These are phyloP conservation scores for Volvox carteri DNA, from an alignment of 163 green algal genomes.

Conservation along the genomic window DNA sequence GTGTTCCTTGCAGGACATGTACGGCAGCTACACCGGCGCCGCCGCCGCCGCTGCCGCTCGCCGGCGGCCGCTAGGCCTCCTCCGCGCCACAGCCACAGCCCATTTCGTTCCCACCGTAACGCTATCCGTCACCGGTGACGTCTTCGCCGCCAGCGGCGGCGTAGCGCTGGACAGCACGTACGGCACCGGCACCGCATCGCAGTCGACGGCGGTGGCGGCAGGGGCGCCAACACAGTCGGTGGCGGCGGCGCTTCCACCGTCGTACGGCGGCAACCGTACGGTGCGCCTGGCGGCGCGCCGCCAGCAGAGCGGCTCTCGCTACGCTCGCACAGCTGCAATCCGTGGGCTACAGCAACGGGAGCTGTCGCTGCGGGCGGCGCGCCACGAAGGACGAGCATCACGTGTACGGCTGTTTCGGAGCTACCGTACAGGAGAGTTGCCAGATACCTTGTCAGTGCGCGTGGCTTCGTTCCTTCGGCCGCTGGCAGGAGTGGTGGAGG, in stretches of 20 bases:
- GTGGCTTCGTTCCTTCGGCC: slow-evolving; percentile 27
- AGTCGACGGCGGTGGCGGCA: background rate
- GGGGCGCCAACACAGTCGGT: background rate
- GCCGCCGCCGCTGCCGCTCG: background rate
- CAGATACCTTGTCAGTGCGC: slow-evolving; percentile 6
- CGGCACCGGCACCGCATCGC: background rate
- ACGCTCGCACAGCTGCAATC: slow-evolving; percentile 1
- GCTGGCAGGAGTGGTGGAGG: slow-evolving; percentile 21
- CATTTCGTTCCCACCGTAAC: slow-evolving; percentile 43
- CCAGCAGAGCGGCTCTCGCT: background rate
- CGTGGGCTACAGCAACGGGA: slow-evolving; percentile 6
- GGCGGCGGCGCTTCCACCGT: slow-evolving; percentile 10
- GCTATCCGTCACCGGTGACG: background rate
- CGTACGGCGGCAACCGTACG: background rate
- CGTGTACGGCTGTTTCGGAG: slow-evolving; percentile 20
- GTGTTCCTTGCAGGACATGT: slow-evolving; percentile 44
- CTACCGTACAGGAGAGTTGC: slow-evolving; percentile 51
- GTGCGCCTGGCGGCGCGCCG: slow-evolving; percentile 7
- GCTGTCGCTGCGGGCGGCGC: background rate
- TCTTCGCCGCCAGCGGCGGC: background rate
- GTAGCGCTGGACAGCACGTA: no score
- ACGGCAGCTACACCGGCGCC: background rate
- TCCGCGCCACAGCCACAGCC: slow-evolving; percentile 38
- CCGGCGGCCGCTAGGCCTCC: background rate
- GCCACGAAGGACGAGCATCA: background rate